Evolutionary conservation across 1,284 basidiomycete species (phyloP).

Genomic region (Farysia itapuensis): DNA sequence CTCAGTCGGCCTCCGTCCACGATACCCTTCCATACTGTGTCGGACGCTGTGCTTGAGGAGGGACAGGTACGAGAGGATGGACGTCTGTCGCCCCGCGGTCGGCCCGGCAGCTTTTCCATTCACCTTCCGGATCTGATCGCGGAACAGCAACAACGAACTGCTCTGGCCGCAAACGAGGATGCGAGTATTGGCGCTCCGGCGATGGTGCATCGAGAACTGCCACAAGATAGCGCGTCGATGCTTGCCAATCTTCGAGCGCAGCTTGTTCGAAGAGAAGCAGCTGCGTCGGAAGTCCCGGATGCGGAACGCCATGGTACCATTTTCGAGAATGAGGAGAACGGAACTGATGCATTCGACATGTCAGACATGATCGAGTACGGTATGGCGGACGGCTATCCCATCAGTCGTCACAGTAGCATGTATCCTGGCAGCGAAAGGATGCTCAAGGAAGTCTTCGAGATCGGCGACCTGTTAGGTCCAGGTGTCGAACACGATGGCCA

Average conservation of each 20-base stretch:
- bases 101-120: constrained; percentile 28
- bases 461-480: constrained; percentile 53
- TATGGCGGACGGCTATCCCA: constrained; percentile 15
- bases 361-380: constrained; percentile 48
- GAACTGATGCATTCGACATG: constrained; percentile 43
- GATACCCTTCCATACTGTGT: constrained; percentile 17
- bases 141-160: constrained; percentile 33
- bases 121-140: constrained; percentile 32
- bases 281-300: constrained; percentile 24
- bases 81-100: constrained; percentile 10
- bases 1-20: constrained; percentile 35
- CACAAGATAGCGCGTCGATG: constrained; percentile 26
- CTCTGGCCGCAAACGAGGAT: constrained; percentile 4
- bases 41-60: constrained; percentile 35
- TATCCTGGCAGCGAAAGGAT: constrained; percentile 15
- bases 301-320: constrained; percentile 15
- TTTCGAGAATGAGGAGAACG: constrained; percentile 24
- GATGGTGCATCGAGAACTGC: constrained; percentile 12
- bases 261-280: constrained; percentile 27
- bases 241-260: constrained; percentile 32
- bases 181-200: no score
- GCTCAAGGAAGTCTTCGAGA: constrained; percentile 46
- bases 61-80: constrained; percentile 6
- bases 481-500: constrained; percentile 55
- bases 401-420: constrained; percentile 20